phyloP scores from a whole-genome alignment of 345 rosid species.

The Carallia brachiata region DNA sequence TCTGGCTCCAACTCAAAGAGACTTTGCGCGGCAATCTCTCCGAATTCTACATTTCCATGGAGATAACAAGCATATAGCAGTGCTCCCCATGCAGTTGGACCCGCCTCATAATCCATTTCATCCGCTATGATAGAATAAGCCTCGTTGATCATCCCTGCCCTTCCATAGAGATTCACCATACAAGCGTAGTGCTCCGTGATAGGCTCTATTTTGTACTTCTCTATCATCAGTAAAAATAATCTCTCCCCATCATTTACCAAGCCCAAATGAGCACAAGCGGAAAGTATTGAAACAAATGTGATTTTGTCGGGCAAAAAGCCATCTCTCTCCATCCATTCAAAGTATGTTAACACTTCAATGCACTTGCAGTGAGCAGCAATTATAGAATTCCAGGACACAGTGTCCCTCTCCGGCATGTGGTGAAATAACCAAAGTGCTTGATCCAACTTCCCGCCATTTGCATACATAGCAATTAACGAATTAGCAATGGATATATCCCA shows the following conservation, averaged over 20 bases:
- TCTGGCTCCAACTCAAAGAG: conserved; percentile 84
- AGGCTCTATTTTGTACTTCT: conserved; percentile 43
- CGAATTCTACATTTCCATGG: conserved; percentile 58
- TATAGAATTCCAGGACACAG: conserved; percentile 80
- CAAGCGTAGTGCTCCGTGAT: conserved; percentile 79
- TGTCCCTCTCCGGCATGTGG: conserved; percentile 63
- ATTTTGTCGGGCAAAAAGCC: conserved; percentile 49
- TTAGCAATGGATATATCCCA: conserved; percentile 58
- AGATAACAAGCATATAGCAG: conserved; percentile 67
- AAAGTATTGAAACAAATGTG: conserved; percentile 77
- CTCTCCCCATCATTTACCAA: conserved; percentile 63
- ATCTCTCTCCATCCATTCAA: conserved; percentile 54
- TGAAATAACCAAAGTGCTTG: conserved; percentile 56
- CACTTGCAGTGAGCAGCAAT: conserved; percentile 61
- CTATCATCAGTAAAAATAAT: conserved; percentile 52
- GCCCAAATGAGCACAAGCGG: conserved; percentile 68
- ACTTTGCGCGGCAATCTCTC: conserved; percentile 61
- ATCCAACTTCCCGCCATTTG: conserved; percentile 44
- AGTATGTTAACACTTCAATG: conserved; percentile 46
- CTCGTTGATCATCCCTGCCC: conserved; percentile 59
- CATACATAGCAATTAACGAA: conserved; percentile 58
- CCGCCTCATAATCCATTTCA: conserved; percentile 64
- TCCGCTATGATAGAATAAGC: conserved; percentile 57
- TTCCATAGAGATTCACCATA: conserved; percentile 76
- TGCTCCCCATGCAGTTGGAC: conserved; percentile 89